These are phyloP conservation scores for Talaromyces verruculosus DNA, from an alignment of 2,329 filamentous ascomycete species.

Conservation along the genomic window DNA sequence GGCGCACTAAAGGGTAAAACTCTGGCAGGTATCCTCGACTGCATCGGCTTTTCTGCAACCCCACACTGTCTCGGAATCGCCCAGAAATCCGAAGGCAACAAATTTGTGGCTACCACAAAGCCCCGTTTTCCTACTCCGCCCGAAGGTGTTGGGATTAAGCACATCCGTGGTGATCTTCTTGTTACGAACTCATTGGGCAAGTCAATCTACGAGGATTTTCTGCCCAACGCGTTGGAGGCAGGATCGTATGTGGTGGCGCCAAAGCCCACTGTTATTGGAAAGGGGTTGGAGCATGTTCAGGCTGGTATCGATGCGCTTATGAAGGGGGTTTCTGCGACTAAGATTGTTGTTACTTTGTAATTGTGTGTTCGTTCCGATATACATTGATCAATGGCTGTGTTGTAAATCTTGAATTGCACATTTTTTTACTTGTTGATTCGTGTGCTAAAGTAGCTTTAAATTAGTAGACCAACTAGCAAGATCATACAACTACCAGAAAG, in stretches of 20 bases:
- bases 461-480: not conserved
- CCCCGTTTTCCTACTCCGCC: constrained; percentile 1
- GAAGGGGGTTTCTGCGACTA: constrained; percentile 47
- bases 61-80: constrained; percentile 2
- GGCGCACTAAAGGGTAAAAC: constrained; percentile 3
- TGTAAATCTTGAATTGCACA: not conserved
- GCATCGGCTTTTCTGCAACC: constrained; percentile 1
- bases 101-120: constrained; percentile 10
- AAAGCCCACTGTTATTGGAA: constrained; percentile 41
- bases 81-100: not conserved
- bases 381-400: not conserved
- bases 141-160: not conserved
- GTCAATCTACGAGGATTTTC: constrained; percentile 32
- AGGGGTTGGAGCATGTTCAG: constrained; percentile 46
- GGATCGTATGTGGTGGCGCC: constrained; percentile 43
- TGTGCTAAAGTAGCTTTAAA: not conserved
- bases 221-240: constrained; percentile 39
- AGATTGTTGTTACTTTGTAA: constrained; percentile 40
- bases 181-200: constrained; percentile 18
- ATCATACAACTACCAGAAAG: not conserved
- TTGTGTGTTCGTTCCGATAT: not conserved
- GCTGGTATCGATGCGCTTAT: constrained; percentile 39
- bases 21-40: constrained; percentile 3
- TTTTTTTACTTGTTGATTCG: not conserved
- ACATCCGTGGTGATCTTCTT: not conserved